Percentiles rank a stretch among this genome's conserved stretches.
Conservation (phyloP, 2,329 filamentous ascomycete genomes). For the Curvularia sp. region DNA sequence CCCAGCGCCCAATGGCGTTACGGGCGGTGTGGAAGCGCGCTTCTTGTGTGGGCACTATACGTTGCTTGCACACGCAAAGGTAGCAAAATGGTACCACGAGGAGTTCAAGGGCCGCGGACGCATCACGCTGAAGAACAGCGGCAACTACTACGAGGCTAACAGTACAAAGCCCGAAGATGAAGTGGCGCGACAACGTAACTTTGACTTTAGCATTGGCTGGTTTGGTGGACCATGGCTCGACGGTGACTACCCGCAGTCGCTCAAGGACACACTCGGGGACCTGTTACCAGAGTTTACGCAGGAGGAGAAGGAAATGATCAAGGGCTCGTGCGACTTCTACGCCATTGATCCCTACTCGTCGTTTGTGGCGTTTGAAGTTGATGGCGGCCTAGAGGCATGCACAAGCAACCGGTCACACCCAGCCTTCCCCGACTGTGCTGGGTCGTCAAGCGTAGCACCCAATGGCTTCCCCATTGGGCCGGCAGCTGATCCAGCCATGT, state of each 20-base stretch:
- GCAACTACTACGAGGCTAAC: constrained; percentile 53
- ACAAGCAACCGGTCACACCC: constrained; percentile 51
- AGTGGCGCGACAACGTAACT: constrained; percentile 50
- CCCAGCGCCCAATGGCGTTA: constrained; percentile 55
- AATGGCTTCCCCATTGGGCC: constrained; percentile 57
- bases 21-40: constrained; percentile 51
- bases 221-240: constrained; percentile 58
- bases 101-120: constrained; percentile 54
- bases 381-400: constrained; percentile 51
- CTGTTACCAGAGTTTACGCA: constrained; percentile 50
- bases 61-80: constrained; percentile 54
- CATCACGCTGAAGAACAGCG: constrained; percentile 56
- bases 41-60: constrained; percentile 57
- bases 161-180: constrained; percentile 47
- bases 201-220: constrained; percentile 55
- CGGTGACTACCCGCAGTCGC: constrained; percentile 52
- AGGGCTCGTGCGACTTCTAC: constrained; percentile 55
- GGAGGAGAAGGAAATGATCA: constrained; percentile 53
- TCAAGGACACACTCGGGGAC: constrained; percentile 53
- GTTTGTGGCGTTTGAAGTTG: constrained; percentile 42
- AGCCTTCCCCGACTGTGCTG: constrained; percentile 54
- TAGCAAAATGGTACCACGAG: constrained; percentile 56
- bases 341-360: constrained; percentile 51
- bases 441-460: constrained; percentile 41
- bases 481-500: constrained; percentile 51